Evolutionary conservation across 1,139 yeast species (phyloP), one percentile per base, ranked within the genome.

Genomic region (Blastobotrys petasosporus): DNA sequence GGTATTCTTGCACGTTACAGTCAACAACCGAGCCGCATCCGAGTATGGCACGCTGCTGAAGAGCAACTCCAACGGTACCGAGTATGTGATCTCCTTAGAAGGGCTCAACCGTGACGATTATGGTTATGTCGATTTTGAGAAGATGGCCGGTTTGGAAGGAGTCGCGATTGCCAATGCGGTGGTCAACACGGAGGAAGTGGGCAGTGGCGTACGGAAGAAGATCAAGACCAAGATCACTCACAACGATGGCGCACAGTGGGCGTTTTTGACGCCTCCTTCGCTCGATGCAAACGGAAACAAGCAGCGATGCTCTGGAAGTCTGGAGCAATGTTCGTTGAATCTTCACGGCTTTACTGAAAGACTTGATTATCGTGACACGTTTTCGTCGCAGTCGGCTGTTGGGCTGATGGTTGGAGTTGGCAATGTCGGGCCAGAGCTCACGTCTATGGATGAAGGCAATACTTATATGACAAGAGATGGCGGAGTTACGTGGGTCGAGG

Each of bases 221-320:
- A 64, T 90, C 47, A 80, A 80, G 60, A 76, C 95, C 0, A 73
- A 71, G 60, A 85, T 90, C 42, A 80, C 97, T 0, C 88, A 82
- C 62, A 87, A 88, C 61, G 98, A 92, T 65, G 99, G 97, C 42
- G 86, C 94, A 7, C 83, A 82, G 54, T 92, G 98, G 97, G 63
- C 70, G 2, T 79, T 70, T 49, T 60, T 92, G 28, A 59, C 64
- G 0, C 92, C 97, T 8, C 95, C 97, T 29, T 44, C 47, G 8
- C 65, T 65, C 8, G 87, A 85, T 57, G 74, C 85, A 1, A 67
- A 76, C 1, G 90, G 90, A 2, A 73, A 78, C 37, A 69, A 68
- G 43, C 80, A 75, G 52, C 51, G 56, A 9, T 85, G 96, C 63
- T 53, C 58, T 38, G 64, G 63, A 25, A 48, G 54, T 23, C 48